Conservation (phyloP, 345 rosid species). For the Firmiana major region DNA sequence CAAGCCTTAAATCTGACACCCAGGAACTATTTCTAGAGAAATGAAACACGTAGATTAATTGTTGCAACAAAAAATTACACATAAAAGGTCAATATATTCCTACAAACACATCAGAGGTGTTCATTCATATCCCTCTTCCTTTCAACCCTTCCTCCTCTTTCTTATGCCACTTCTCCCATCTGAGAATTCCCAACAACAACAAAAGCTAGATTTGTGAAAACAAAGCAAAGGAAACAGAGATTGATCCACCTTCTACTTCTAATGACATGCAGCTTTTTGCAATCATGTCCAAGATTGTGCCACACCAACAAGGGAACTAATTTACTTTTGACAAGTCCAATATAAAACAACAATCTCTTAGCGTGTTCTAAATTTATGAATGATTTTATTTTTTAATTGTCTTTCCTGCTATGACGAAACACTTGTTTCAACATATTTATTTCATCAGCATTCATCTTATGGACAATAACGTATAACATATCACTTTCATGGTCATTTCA, state of each 20-base stretch:
- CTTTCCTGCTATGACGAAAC: neutral
- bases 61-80: neutral
- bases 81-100: neutral
- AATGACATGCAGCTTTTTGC: neutral
- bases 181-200: neutral
- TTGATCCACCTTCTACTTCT: neutral
- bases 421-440: neutral
- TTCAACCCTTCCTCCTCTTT: neutral
- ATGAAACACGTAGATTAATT: neutral
- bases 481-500: neutral
- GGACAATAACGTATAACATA: neutral
- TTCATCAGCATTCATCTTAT: neutral
- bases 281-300: neutral
- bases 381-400: neutral
- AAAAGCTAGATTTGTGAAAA: neutral
- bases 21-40: neutral
- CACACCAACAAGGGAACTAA: neutral
- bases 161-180: neutral
- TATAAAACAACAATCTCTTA: neutral
- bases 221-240: neutral
- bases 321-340: neutral
- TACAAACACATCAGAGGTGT: neutral
- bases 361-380: neutral
- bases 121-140: neutral
- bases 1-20: neutral